Evolutionary conservation across 208 protist genomes (phyloP).

Genomic region (Novymonas esmeraldas): DNA sequence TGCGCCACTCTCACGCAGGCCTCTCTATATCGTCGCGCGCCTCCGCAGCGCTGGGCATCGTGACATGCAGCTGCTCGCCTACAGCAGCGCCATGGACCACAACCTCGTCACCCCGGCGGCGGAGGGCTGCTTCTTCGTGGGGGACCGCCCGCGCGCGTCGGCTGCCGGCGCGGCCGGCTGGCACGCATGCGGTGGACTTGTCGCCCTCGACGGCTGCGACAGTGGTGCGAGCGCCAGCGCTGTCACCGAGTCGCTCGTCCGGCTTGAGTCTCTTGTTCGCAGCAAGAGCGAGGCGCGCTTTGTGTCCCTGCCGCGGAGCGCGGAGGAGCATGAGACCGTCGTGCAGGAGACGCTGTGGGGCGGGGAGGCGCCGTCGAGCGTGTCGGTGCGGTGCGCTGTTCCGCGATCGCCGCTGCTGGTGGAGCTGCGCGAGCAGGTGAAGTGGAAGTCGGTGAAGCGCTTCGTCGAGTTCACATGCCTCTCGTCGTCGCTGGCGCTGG

Average conservation of each 20-base stretch:
- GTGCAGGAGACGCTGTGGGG: slow-evolving; percentile 17
- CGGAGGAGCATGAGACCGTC: slow-evolving; percentile 2
- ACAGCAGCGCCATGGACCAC: slow-evolving; percentile 23
- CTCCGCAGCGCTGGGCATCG: slow-evolving; percentile 9
- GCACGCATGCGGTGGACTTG: slow-evolving; percentile 17
- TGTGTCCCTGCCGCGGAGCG: slow-evolving; percentile 20
- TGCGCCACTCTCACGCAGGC: neutral
- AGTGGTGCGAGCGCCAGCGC: neutral
- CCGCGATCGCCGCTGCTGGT: slow-evolving; percentile 19
- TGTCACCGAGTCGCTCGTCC: neutral
- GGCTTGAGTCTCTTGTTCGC: slow-evolving; percentile 16
- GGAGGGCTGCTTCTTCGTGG: slow-evolving; percentile 21
- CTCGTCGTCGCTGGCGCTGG: slow-evolving; percentile 22
- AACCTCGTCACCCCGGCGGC: slow-evolving; percentile 11
- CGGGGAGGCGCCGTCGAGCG: neutral
- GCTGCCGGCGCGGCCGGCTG: neutral
- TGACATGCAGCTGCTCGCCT: slow-evolving; percentile 25
- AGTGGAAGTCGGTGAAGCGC: slow-evolving; percentile 30
- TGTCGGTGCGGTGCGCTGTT: neutral
- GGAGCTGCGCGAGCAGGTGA: slow-evolving; percentile 26
- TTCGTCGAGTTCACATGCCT: slow-evolving; percentile 30
- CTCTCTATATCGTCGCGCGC: slow-evolving; percentile 25
- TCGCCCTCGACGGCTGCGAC: slow-evolving; percentile 18
- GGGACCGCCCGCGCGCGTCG: neutral
- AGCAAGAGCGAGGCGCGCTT: slow-evolving; percentile 27